Conservation (phyloP, 108 stramenopile genomes). For the Epithemia pelagica region DNA sequence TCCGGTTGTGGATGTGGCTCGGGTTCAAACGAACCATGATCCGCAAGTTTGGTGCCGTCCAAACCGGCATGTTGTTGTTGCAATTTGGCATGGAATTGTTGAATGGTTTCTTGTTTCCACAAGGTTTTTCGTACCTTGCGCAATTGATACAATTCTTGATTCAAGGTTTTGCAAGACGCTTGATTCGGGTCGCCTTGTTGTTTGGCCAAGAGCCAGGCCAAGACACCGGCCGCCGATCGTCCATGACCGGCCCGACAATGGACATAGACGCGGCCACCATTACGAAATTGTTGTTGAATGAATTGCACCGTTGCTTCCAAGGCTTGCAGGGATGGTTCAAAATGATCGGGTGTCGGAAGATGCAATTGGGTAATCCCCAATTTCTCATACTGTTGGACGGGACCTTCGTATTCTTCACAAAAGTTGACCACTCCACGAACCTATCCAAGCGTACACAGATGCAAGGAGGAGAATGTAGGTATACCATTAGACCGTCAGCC, state of each 20-base stretch:
- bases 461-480: too few species aligned
- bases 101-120: conserved; percentile 70
- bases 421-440: conserved; percentile 71
- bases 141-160: conserved; percentile 46
- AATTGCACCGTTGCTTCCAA: conserved; percentile 63
- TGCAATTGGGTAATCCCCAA: conserved; percentile 67
- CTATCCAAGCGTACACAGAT: neutral
- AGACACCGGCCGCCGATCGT: conserved; percentile 71
- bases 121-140: conserved; percentile 65
- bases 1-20: too few species aligned
- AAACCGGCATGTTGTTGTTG: neutral
- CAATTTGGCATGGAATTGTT: conserved; percentile 26
- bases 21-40: too few species aligned
- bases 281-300: conserved; percentile 51
- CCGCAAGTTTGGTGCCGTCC: too few species aligned
- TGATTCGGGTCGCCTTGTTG: conserved; percentile 21
- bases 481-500: too few species aligned
- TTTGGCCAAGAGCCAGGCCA: conserved; percentile 65
- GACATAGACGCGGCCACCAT: conserved; percentile 67
- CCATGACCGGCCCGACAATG: conserved; percentile 87
- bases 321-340: conserved; percentile 70
- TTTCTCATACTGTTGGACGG: conserved; percentile 42
- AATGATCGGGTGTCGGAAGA: conserved; percentile 80
- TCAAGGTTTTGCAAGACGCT: conserved; percentile 51
- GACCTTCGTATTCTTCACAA: conserved; percentile 79